Percentiles rank a stretch among this genome's conserved stretches.
Conservation (phyloP, 768 basidiomycete genomes). For the Rossbeevera mucosa region DNA sequence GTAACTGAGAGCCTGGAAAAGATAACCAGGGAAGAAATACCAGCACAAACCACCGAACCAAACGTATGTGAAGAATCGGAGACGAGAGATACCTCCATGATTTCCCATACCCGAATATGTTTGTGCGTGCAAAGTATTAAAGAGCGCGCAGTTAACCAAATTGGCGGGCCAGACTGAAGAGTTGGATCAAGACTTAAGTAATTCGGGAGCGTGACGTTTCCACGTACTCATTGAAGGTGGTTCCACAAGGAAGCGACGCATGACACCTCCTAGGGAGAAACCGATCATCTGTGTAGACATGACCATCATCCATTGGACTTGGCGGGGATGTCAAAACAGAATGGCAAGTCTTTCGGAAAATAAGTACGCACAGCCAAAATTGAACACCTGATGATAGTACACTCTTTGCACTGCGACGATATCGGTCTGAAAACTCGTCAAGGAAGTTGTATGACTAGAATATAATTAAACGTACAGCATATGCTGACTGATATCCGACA, state of each 20-base stretch:
- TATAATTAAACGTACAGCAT: slow-evolving; percentile 13
- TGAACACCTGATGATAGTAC: slow-evolving; percentile 56
- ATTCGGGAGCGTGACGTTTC: not conserved
- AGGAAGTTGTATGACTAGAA: not conserved
- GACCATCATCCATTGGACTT: slow-evolving; percentile 57
- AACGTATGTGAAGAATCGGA: slow-evolving; percentile 47
- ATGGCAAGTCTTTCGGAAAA: not conserved
- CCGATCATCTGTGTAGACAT: slow-evolving; percentile 74
- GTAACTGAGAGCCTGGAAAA: slow-evolving; percentile 62
- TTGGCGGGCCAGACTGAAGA: slow-evolving; percentile 67
- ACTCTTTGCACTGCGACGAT: slow-evolving; percentile 70
- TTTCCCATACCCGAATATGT: slow-evolving; percentile 40
- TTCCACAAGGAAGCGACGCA: slow-evolving; percentile 58
- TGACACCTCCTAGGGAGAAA: slow-evolving; percentile 55
- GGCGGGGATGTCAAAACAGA: not conserved
- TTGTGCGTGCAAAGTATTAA: slow-evolving; percentile 71
- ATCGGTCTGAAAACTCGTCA: slow-evolving; percentile 44
- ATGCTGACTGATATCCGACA: slow-evolving; percentile 32
- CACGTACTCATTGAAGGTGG: slow-evolving; percentile 61
- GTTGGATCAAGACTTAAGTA: slow-evolving; percentile 13
- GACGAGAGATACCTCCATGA: slow-evolving; percentile 46
- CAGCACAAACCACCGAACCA: slow-evolving; percentile 38
- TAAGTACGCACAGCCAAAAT: slow-evolving; percentile 40
- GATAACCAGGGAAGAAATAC: slow-evolving; percentile 71
- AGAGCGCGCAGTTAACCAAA: slow-evolving; percentile 66